phyloP scores from a whole-genome alignment of 2,329 filamentous ascomycete species.

The Drechslerella dactyloides region DNA sequence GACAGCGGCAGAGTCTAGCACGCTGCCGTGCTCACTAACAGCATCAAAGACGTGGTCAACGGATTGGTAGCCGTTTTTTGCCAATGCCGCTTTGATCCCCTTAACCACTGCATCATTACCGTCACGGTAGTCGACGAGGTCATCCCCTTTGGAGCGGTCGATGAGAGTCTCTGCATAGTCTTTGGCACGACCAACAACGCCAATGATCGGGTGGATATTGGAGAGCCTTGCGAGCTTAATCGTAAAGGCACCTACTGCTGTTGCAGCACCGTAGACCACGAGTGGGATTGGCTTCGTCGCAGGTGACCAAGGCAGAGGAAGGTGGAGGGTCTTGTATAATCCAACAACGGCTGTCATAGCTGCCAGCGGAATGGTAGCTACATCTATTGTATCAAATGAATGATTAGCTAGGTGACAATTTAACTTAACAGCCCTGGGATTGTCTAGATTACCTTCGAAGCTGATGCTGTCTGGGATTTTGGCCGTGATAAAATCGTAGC shows the following conservation, averaged over 20 bases:
- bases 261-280: conserved; percentile 62
- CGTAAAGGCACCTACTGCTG: conserved; percentile 66
- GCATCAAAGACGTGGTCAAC: conserved; percentile 65
- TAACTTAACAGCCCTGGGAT: neutral
- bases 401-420: no score
- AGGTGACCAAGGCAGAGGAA: conserved; percentile 63
- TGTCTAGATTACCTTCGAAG: conserved; percentile 61
- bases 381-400: conserved; percentile 55
- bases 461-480: conserved; percentile 62
- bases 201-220: conserved; percentile 69
- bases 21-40: conserved; percentile 64
- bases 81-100: conserved; percentile 59
- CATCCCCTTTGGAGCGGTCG: conserved; percentile 64
- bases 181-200: conserved; percentile 64
- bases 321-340: conserved; percentile 61
- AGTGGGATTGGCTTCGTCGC: conserved; percentile 53
- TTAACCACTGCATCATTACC: conserved; percentile 63
- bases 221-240: conserved; percentile 65
- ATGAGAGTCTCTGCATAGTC: conserved; percentile 64
- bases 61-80: conserved; percentile 58
- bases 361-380: conserved; percentile 60
- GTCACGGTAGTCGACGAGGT: conserved; percentile 67
- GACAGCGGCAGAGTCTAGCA: conserved; percentile 60
- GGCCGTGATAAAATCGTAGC: conserved; percentile 66
- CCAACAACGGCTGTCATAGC: conserved; percentile 61